Evolutionary conservation across 495 filamentous ascomycete genomes (phyloP), one percentile per base, ranked within the genome.

Genomic region (Talaromyces wortmannii): DNA sequence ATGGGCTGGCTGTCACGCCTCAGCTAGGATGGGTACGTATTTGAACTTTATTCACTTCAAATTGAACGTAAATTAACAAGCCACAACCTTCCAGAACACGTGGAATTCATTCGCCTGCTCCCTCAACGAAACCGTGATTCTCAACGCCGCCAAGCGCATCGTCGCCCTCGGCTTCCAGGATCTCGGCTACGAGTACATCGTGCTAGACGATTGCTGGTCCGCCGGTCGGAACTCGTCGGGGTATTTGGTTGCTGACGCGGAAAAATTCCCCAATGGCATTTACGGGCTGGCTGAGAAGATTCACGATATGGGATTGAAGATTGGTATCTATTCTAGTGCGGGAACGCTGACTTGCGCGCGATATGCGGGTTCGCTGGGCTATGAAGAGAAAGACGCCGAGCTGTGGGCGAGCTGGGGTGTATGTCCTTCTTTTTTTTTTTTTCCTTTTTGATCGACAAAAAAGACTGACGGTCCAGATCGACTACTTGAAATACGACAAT

Each of bases 401-500:
- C 78, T 80, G 4, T 86, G 80, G 59, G 83, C 82, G 0, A 68
- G 70, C 18, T 89, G 85, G 85, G 84, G 79, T 0, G 78, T 62
- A 40, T 40, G 8, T 23, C 23, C 23, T 23, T 23, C 13, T 1
- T 40, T 40, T 40, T 40, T 1, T 40, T 40, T 40, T 40, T 5
- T 40, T 13, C 36, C 13, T 5, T 40, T 40, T 13, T 40, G 36
- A 40, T 5, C 2, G 5, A 40, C 57, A 69, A 29, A 57, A 68
- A 8, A 40, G 2, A 5, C 36, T 40, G 36, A 40, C 13, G 8
- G 8, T 2, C 13, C 36, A 40, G 36, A 40, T 40, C 16, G 69
- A 75, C 60, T 78, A 85, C 58, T 65, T 85, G 18, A 88, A 90
- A 62, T 88, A 89, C 58, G 87, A 90, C 65, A 89, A 88, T 68